Conservation (phyloP, 179 eudicot genomes). For the Silene coronaria region DNA sequence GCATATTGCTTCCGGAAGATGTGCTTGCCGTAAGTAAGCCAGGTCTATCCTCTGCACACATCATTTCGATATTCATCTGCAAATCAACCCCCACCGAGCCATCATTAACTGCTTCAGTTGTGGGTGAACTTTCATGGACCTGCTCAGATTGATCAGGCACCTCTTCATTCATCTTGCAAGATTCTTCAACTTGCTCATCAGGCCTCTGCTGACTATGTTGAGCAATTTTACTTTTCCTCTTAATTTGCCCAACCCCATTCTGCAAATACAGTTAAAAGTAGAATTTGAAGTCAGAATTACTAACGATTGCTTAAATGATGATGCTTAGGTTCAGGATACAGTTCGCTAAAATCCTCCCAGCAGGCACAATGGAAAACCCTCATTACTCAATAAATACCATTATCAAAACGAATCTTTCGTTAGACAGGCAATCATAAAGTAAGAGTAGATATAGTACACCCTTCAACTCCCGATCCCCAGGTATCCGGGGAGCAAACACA, state of each 20-base stretch:
- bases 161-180: constrained; percentile 29
- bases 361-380: neutral
- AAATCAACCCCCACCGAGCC: constrained; percentile 13
- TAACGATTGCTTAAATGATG: neutral
- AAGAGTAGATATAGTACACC: neutral
- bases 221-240: constrained; percentile 41
- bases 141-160: constrained; percentile 34
- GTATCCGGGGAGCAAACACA: neutral
- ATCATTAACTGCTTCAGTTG: constrained; percentile 9
- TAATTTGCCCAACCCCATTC: constrained; percentile 35
- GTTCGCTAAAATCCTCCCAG: neutral
- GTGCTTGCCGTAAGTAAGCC: neutral
- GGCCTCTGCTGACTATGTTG: constrained; percentile 26
- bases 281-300: neutral
- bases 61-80: constrained; percentile 12
- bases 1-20: constrained; percentile 19
- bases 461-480: neutral
- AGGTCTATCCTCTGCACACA: constrained; percentile 12
- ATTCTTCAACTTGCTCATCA: constrained; percentile 29
- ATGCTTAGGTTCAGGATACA: neutral
- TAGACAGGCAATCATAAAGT: too few relatives aligned
- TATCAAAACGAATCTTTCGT: too few relatives aligned
- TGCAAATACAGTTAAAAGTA: constrained; percentile 19
- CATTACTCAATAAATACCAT: neutral
- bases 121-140: constrained; percentile 16